phyloP scores from a whole-genome alignment of 306 rosid species.

The Casuarina cunninghamiana region DNA sequence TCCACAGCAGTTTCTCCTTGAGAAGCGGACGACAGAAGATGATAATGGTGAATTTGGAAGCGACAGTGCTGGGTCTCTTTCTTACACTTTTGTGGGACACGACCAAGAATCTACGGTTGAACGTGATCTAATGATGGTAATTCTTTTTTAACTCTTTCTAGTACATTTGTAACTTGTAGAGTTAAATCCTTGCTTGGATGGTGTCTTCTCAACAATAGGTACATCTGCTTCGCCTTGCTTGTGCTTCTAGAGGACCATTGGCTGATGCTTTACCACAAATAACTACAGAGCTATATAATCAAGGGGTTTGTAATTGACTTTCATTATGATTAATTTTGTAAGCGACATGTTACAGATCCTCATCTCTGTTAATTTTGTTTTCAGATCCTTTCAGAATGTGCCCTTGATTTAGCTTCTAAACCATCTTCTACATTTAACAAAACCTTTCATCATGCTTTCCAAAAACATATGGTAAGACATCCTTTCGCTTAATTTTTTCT shows the following conservation, averaged over 20 bases:
- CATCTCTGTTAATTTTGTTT: slow-evolving; percentile 36
- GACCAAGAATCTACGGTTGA: slow-evolving; percentile 52
- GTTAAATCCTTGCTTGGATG: slow-evolving; percentile 15
- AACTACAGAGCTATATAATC: slow-evolving; percentile 62
- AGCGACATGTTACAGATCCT: slow-evolving; percentile 30
- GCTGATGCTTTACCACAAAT: slow-evolving; percentile 67
- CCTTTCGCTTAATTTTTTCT: slow-evolving; percentile 21
- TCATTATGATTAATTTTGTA: slow-evolving; percentile 23
- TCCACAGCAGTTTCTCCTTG: slow-evolving; percentile 40
- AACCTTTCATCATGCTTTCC: slow-evolving; percentile 62
- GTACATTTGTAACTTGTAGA: slow-evolving; percentile 17
- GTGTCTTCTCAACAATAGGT: slow-evolving; percentile 50
- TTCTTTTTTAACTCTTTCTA: slow-evolving; percentile 8
- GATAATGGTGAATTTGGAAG: slow-evolving; percentile 42
- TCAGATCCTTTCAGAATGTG: slow-evolving; percentile 77
- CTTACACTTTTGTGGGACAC: slow-evolving; percentile 48
- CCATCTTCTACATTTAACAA: slow-evolving; percentile 59
- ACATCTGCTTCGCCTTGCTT: slow-evolving; percentile 82
- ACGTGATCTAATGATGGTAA: slow-evolving; percentile 80
- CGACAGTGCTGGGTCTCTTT: slow-evolving; percentile 48
- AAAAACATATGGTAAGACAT: slow-evolving; percentile 59
- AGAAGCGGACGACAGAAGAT: slow-evolving; percentile 42
- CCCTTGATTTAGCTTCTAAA: slow-evolving; percentile 70
- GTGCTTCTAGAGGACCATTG: slow-evolving; percentile 66
- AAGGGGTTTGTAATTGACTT: slow-evolving; percentile 57